A percentile compares a stretch with the other conserved stretches of the same genome.
These are phyloP conservation scores for Chalciporus pseudorubinellus DNA, from an alignment of 768 basidiomycete species.

Conservation along the genomic window DNA sequence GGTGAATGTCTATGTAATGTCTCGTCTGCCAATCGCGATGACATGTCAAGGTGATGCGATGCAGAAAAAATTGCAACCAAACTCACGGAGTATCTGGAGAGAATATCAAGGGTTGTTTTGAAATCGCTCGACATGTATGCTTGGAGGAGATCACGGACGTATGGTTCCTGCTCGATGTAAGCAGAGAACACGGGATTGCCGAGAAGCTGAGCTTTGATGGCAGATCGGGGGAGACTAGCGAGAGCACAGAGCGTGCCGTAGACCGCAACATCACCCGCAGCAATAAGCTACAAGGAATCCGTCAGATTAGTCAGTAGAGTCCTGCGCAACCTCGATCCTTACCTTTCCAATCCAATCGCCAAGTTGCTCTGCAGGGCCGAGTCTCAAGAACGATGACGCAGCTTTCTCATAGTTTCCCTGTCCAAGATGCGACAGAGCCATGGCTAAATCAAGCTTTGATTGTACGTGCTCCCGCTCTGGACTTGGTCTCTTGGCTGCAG, in stretches of 20 bases:
- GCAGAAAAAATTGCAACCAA: background rate
- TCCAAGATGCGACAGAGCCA: slow-evolving; percentile 72
- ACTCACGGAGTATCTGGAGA: slow-evolving; percentile 68
- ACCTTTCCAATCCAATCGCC: slow-evolving; percentile 81
- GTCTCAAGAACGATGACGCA: slow-evolving; percentile 65
- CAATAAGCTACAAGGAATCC: slow-evolving; percentile 54
- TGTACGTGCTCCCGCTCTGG: slow-evolving; percentile 63
- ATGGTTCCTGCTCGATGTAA: slow-evolving; percentile 85
- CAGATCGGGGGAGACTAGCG: slow-evolving; percentile 66
- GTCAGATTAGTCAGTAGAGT: background rate
- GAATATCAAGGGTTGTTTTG: slow-evolving; percentile 72
- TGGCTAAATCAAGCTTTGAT: slow-evolving; percentile 79
- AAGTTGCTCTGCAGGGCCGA: slow-evolving; percentile 62
- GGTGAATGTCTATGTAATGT: slow-evolving; percentile 76
- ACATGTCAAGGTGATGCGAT: background rate
- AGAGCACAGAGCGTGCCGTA: slow-evolving; percentile 85
- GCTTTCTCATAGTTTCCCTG: slow-evolving; percentile 78
- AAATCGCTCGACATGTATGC: slow-evolving; percentile 87
- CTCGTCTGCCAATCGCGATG: slow-evolving; percentile 53
- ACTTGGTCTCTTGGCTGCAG: slow-evolving; percentile 43
- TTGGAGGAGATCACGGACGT: slow-evolving; percentile 81
- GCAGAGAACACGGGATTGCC: slow-evolving; percentile 68
- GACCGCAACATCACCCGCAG: slow-evolving; percentile 81
- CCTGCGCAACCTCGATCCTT: slow-evolving; percentile 2
- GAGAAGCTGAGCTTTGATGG: slow-evolving; percentile 65